Evolutionary conservation across 1,139 yeast species (phyloP).

Genomic region (Yamadazyma atmosphaerica): DNA sequence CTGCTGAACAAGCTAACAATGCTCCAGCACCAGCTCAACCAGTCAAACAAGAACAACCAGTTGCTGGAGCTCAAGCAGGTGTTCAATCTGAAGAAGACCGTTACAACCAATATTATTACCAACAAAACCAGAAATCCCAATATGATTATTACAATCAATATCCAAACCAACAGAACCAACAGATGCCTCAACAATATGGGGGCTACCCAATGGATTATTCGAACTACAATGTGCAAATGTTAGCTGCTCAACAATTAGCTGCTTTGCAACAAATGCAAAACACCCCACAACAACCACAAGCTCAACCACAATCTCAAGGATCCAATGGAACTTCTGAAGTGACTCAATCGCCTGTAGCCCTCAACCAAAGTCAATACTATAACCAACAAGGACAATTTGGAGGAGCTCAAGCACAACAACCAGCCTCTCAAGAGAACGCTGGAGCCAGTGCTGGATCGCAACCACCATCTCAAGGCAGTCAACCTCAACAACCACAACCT

Average conservation of each 20-base stretch:
- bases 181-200: constrained; percentile 44
- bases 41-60: background rate
- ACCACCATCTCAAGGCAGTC: constrained; percentile 3
- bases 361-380: constrained; percentile 11
- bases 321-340: constrained; percentile 6
- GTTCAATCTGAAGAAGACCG: constrained; percentile 27
- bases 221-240: constrained; percentile 36
- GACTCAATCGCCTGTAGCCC: constrained; percentile 12
- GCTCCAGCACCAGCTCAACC: constrained; percentile 6
- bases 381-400: constrained; percentile 11
- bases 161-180: constrained; percentile 23
- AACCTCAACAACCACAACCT: constrained; percentile 5
- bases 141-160: constrained; percentile 25
- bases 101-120: constrained; percentile 24
- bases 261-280: constrained; percentile 22
- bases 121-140: constrained; percentile 24
- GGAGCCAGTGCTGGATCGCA: constrained; percentile 5
- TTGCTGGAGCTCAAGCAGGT: constrained; percentile 13
- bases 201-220: constrained; percentile 50
- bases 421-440: constrained; percentile 6
- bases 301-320: constrained; percentile 8
- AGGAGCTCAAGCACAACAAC: constrained; percentile 8
- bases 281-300: constrained; percentile 11
- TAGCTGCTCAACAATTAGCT: constrained; percentile 36
- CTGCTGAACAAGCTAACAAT: constrained; percentile 13